These are phyloP conservation scores for Candida chilensis DNA, from an alignment of 805 yeast genomes.

Conservation along the genomic window DNA sequence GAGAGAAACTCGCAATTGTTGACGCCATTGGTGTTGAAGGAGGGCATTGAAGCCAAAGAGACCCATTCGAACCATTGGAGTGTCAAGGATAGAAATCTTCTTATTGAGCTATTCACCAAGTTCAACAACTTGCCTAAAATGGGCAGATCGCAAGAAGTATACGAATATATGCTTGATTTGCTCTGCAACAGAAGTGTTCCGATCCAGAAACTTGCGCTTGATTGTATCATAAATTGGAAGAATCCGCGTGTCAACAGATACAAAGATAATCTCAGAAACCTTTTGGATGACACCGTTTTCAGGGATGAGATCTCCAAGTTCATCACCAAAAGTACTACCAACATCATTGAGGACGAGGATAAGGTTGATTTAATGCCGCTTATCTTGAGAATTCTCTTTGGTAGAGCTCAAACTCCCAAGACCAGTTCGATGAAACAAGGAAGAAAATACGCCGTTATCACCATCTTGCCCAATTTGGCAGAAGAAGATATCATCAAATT, in stretches of 20 bases:
- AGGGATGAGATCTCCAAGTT: constrained; percentile 76
- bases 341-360: constrained; percentile 54
- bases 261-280: constrained; percentile 59
- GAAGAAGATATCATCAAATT: constrained; percentile 48
- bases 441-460: constrained; percentile 61
- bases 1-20: constrained; percentile 52
- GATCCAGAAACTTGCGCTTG: constrained; percentile 66
- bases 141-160: constrained; percentile 42
- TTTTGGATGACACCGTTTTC: constrained; percentile 76
- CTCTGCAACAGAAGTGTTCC: constrained; percentile 53
- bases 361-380: constrained; percentile 54
- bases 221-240: constrained; percentile 59
- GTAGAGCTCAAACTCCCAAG: constrained; percentile 68
- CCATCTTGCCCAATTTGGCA: constrained; percentile 49
- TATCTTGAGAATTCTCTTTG: constrained; percentile 71
- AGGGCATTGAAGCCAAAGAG: constrained; percentile 20
- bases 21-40: constrained; percentile 45
- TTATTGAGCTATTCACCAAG: constrained; percentile 53
- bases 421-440: constrained; percentile 66
- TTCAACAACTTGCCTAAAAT: constrained; percentile 58
- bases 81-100: constrained; percentile 42
- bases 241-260: constrained; percentile 53
- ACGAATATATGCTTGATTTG: constrained; percentile 39
- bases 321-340: constrained; percentile 37
- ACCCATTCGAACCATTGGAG: constrained; percentile 21